Evolutionary conservation across 2,329 filamentous ascomycete genomes (phyloP), one percentile per base, ranked within the genome.

Genomic region (Fusarium luffae): DNA sequence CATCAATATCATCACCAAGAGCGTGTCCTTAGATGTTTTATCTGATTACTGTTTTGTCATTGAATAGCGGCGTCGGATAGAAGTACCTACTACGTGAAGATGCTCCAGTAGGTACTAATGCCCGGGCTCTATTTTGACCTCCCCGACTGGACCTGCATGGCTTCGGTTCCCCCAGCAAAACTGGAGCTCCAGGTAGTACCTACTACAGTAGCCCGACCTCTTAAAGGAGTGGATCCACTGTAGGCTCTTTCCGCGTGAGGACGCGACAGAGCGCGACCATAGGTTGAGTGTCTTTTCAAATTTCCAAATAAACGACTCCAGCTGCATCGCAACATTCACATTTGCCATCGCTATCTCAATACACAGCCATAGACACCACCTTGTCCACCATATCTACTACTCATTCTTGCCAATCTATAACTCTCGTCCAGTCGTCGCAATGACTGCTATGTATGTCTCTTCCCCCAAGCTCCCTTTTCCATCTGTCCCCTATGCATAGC

Each of bases 381-480:
- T 40, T 23, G 10, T 27, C n/a, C 23, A 52, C n/a, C n/a, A 42
- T 18, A 21, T 46, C 34, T 30, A 7, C 54, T 49, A 42, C 40
- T 41, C 28, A 32, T 42, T 41, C 28, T 34, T 32, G 43, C 37
- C 28, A 49, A 25, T 32, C 14, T 21, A 63, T 21, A 61, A 47
- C 44, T 64, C 50, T 54, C 46, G 54, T 34, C 44, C 54, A 52
- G 61, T 63, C 63, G 58, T 43, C 60, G 51, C 46, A 70, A 81
- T 81, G 79, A 80, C 79, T 73, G 79, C 79, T 54, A 81, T 81
- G 79, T 81, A 67, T 76, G 79, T 77, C 47, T 13, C 40, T 76
- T 54, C 9, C 47, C 23, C 13, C 14, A 55, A 54, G 21, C 32
- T 41, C 47, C 21, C 40, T 18, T 43, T 66, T 43, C 23, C 30